Evolutionary conservation across 2,329 filamentous ascomycete genomes (phyloP).

Genomic region (Exophiala xenobiotica): DNA sequence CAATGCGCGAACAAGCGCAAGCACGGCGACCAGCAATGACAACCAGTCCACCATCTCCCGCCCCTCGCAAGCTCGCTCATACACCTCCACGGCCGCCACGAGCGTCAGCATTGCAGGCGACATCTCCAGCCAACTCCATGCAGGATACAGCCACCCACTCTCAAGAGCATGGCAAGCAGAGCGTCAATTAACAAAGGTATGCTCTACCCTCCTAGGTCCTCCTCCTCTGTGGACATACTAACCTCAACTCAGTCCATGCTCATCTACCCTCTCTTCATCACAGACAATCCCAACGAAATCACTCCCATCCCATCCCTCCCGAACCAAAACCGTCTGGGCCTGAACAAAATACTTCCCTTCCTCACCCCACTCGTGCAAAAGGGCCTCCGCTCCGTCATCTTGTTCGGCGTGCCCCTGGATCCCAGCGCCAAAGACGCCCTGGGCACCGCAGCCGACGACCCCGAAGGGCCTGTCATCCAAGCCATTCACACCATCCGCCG

Average conservation of each 20-base stretch:
- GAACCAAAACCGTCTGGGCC: constrained; percentile 80
- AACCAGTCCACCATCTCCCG: constrained; percentile 44
- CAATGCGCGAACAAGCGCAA: constrained; percentile 20
- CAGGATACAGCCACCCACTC: constrained; percentile 77
- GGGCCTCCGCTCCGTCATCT: constrained; percentile 86
- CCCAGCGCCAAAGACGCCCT: constrained; percentile 82
- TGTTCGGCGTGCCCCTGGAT: constrained; percentile 88
- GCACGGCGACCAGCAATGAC: constrained; percentile 32
- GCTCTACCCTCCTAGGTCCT: constrained; percentile 21
- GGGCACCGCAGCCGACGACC: constrained; percentile 89
- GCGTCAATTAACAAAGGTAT: constrained; percentile 78
- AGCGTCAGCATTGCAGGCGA: constrained; percentile 58
- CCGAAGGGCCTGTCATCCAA: constrained; percentile 85
- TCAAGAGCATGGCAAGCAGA: constrained; percentile 80
- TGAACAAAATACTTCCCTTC: constrained; percentile 83
- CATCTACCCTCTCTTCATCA: constrained; percentile 95
- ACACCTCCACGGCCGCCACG: constrained; percentile 49
- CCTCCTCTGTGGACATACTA: constrained; percentile 1
- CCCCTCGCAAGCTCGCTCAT: constrained; percentile 42
- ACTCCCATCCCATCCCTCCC: constrained; percentile 86
- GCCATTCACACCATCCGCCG: constrained; percentile 80
- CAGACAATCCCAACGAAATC: constrained; percentile 91
- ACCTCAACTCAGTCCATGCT: constrained; percentile 75
- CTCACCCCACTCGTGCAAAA: constrained; percentile 84
- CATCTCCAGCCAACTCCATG: constrained; percentile 79